Evolutionary conservation across 495 filamentous ascomycete species (phyloP), one percentile per base, ranked within the genome.

Genomic region (Sordaria brevicollis): DNA sequence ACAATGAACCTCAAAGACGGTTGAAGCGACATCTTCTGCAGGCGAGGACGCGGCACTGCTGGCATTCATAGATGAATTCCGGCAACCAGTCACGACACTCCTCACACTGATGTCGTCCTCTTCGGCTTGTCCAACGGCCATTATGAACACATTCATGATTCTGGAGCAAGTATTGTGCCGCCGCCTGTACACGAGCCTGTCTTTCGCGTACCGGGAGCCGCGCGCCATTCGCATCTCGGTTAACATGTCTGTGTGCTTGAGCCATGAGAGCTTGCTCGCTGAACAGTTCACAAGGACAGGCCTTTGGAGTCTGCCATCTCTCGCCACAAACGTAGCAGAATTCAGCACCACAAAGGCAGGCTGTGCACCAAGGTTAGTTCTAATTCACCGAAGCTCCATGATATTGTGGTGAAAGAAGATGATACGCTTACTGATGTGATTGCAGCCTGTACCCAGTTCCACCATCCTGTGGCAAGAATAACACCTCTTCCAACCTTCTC

Each of bases 291-390:
- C 86, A 89, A 4, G 9, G 0, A 70, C 86, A 90, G 0, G 71
- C 81, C 69, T 83, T 84, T n/a, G n/a, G n/a, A n/a, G n/a, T n/a
- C n/a, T n/a, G n/a, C 86, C 87, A 90, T 11, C 11, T 37, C 1
- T 69, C 65, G 4, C 84, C 86, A 70, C 87, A 89, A 3, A 79
- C 73, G 65, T 89, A 90, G 71, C 87, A 90, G 73, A 90, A 89
- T 66, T 89, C 70, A 3, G 81, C 80, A 8, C 78, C 74, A 68
- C 88, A 90, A 29, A 65, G 75, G 72, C 87, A 89, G 7, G 70
- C 77, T 78, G 15, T 15, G 7, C 9, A 35, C 13, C 19, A 66
- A 13, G 4, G 67, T 54, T 10, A 72, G 71, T 5, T 34, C 19
- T 67, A n/a, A n/a, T 37, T 29, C n/a, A 66, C 17, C 9, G 36